Percentiles rank a stretch among this genome's conserved stretches.
Conservation (phyloP, 2,329 filamentous ascomycete species). For the Aspergillus quadricinctus region DNA sequence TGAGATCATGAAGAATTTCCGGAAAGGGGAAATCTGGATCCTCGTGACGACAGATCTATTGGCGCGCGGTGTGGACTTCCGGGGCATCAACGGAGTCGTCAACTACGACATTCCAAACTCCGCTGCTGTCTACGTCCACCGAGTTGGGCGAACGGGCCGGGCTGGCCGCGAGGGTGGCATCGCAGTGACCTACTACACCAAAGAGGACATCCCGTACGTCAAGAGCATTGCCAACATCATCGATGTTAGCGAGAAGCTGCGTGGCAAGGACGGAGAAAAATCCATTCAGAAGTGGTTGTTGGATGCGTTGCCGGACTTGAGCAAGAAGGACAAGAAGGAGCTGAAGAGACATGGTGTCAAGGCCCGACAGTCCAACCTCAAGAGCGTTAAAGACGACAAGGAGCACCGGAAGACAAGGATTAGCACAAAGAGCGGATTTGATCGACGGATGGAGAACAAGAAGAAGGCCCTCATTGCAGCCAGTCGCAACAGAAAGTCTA, state of each 20-base stretch:
- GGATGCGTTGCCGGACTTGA: constrained; percentile 76
- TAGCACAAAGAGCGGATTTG: constrained; percentile 56
- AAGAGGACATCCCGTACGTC: constrained; percentile 85
- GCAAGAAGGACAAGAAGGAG: constrained; percentile 77
- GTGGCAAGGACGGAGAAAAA: constrained; percentile 47
- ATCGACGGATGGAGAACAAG: constrained; percentile 43
- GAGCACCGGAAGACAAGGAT: constrained; percentile 60
- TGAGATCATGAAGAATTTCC: constrained; percentile 81
- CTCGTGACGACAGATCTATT: constrained; percentile 94
- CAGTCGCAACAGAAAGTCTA: constrained; percentile 34
- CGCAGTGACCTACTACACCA: constrained; percentile 90
- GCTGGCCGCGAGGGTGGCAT: constrained; percentile 84
- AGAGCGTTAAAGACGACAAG: constrained; percentile 39
- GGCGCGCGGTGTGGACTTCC: constrained; percentile 88
- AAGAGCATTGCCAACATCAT: constrained; percentile 94
- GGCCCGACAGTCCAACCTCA: constrained; percentile 52
- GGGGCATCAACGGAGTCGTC: constrained; percentile 89
- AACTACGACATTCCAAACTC: constrained; percentile 97
- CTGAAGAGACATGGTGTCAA: constrained; percentile 80
- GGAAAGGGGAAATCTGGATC: constrained; percentile 90
- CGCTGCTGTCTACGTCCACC: constrained; percentile 85
- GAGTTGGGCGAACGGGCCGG: constrained; percentile 83
- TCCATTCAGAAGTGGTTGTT: constrained; percentile 80
- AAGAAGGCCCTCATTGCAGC: constrained; percentile 43
- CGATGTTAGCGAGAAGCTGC: constrained; percentile 70